Conservation (phyloP, 371 early-diverging fungal genomes). For the Mortierella sp. region DNA sequence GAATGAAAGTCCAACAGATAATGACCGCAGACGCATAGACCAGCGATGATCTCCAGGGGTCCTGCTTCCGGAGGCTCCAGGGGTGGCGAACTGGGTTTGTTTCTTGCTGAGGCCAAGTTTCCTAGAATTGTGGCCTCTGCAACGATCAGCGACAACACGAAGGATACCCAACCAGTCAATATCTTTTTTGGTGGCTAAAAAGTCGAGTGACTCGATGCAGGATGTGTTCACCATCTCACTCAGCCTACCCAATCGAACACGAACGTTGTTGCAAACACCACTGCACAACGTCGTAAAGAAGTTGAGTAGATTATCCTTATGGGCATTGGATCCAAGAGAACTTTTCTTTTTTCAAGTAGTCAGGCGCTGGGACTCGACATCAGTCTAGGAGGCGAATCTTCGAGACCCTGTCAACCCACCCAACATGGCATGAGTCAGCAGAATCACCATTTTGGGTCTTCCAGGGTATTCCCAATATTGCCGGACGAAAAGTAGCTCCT, state of each 20-base stretch:
- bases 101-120: slow-evolving; percentile 65
- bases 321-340: slow-evolving; percentile 36
- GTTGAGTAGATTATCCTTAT: slow-evolving; percentile 73
- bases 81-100: slow-evolving; percentile 63
- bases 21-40: slow-evolving; percentile 58
- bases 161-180: slow-evolving; percentile 83
- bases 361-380: slow-evolving; percentile 33
- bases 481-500: slow-evolving; percentile 81
- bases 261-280: slow-evolving; percentile 78
- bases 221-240: slow-evolving; percentile 83
- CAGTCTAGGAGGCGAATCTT: slow-evolving; percentile 21
- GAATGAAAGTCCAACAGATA: slow-evolving; percentile 47
- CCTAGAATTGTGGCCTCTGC: slow-evolving; percentile 55
- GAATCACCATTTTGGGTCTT: slow-evolving; percentile 85
- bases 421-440: slow-evolving; percentile 85
- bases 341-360: slow-evolving; percentile 51
- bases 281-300: slow-evolving; percentile 86
- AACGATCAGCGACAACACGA: slow-evolving; percentile 60
- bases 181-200: slow-evolving; percentile 79
- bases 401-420: slow-evolving; percentile 60
- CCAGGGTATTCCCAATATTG: slow-evolving; percentile 85
- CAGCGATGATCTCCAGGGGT: slow-evolving; percentile 60
- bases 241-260: slow-evolving; percentile 80
- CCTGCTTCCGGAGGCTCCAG: slow-evolving; percentile 65
- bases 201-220: slow-evolving; percentile 89